These are phyloP conservation scores for Daldinia caldariorum DNA, from an alignment of 495 filamentous ascomycete species.

Conservation along the genomic window DNA sequence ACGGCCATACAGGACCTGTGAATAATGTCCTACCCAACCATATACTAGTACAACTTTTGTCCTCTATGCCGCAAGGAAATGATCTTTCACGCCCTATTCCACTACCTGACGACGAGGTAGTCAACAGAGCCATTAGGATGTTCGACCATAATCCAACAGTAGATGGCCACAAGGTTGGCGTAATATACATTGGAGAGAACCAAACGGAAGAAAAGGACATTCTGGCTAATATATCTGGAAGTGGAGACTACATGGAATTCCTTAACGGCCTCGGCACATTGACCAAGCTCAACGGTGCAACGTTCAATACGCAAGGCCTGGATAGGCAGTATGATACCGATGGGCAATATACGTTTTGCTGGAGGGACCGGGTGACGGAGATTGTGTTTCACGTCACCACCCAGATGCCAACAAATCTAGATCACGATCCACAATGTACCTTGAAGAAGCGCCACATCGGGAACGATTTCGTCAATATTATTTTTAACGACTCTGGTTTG, in stretches of 20 bases:
- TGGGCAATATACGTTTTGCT: conserved; percentile 87
- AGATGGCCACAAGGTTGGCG: conserved; percentile 93
- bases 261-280: conserved; percentile 81
- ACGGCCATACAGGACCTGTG: conserved; percentile 54
- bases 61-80: conserved; percentile 70
- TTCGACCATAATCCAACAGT: conserved; percentile 93
- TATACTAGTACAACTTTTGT: conserved; percentile 80
- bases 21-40: conserved; percentile 79
- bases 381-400: conserved; percentile 95
- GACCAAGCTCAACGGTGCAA: conserved; percentile 78
- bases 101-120: conserved; percentile 82
- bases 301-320: conserved; percentile 94
- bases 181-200: conserved; percentile 88
- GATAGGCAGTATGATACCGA: conserved; percentile 78
- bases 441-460: conserved; percentile 95
- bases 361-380: conserved; percentile 93
- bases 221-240: conserved; percentile 82
- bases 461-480: conserved; percentile 97
- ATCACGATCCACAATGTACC: conserved; percentile 76
- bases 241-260: conserved; percentile 85
- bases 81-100: conserved; percentile 75
- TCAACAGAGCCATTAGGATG: conserved; percentile 75
- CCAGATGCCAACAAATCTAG: conserved; percentile 91
- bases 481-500: conserved; percentile 93
- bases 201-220: conserved; percentile 86